These are phyloP conservation scores for Wickerhamiella pararugosa DNA, from an alignment of 1,139 yeast species.

Conservation along the genomic window DNA sequence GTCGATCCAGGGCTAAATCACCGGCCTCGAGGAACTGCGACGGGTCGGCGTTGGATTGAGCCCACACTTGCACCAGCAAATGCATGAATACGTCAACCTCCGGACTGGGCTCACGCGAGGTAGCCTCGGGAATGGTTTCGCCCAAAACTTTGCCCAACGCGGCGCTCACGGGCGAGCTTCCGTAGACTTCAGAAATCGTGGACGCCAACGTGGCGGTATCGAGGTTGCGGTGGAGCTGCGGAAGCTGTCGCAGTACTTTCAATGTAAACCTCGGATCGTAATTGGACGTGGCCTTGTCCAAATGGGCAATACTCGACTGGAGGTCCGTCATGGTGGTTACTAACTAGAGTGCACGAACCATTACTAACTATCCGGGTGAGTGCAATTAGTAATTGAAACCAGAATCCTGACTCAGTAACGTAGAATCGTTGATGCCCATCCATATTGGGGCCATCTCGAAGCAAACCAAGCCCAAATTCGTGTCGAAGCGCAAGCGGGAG, in stretches of 20 bases:
- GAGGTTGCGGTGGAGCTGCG: conserved; percentile 54
- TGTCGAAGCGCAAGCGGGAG: conserved; percentile 5
- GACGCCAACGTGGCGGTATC: conserved; percentile 38
- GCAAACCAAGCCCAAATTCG: conserved; percentile 7
- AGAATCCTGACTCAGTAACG: no score
- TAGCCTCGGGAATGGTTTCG: conserved; percentile 14
- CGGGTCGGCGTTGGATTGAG: conserved; percentile 20
- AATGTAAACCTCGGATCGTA: conserved; percentile 80
- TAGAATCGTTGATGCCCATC: neutral
- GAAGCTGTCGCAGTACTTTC: conserved; percentile 72
- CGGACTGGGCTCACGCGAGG: conserved; percentile 33
- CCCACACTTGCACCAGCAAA: conserved; percentile 58
- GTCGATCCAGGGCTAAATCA: conserved; percentile 36
- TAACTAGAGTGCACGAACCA: no score
- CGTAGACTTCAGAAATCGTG: conserved; percentile 41
- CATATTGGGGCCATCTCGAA: neutral
- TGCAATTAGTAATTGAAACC: no score
- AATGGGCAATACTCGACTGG: conserved; percentile 38
- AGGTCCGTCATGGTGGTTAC: conserved; percentile 25
- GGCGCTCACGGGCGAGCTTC: conserved; percentile 28
- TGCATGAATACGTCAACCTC: conserved; percentile 74
- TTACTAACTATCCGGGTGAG: no score
- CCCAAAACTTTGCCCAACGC: conserved; percentile 26
- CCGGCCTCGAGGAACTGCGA: conserved; percentile 14
- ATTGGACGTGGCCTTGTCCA: conserved; percentile 56